A percentile compares a stretch with the other conserved stretches of the same genome.
These are phyloP conservation scores for Phytophthora palmivora DNA, from an alignment of 352 stramenopile species.

Conservation along the genomic window DNA sequence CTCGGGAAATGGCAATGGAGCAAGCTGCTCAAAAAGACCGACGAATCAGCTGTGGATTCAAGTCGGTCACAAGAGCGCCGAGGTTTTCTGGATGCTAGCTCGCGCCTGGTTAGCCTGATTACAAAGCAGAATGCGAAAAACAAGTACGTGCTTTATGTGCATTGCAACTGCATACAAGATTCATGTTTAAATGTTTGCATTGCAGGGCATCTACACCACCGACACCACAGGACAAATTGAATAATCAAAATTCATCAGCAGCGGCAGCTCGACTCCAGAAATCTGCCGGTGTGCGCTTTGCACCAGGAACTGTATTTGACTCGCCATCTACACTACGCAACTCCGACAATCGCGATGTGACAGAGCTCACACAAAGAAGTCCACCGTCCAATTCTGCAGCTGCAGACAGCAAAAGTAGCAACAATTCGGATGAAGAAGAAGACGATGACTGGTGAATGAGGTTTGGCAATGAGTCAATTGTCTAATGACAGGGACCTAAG, in stretches of 20 bases:
- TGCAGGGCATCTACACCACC: constrained; percentile 8
- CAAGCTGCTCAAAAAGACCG: constrained; percentile 57
- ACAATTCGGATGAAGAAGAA: constrained; percentile 30
- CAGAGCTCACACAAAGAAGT: constrained; percentile 27
- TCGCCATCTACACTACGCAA: constrained; percentile 15
- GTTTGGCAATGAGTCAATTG: no score
- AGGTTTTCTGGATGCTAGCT: constrained; percentile 37
- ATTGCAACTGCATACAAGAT: no score
- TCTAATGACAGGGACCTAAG: no score
- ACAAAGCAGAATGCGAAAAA: constrained; percentile 36
- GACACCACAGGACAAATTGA: neutral
- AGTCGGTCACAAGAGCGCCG: constrained; percentile 28
- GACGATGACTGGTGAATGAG: constrained; percentile 42
- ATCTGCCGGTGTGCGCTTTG: constrained; percentile 31
- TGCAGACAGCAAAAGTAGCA: constrained; percentile 4
- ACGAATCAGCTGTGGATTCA: constrained; percentile 15
- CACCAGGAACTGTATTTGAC: constrained; percentile 24
- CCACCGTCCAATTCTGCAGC: constrained; percentile 6
- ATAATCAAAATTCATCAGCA: constrained; percentile 5
- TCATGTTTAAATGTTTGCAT: no score
- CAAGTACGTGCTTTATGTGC: constrained; percentile 20
- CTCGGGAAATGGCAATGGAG: constrained; percentile 76
- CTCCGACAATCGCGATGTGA: constrained; percentile 22
- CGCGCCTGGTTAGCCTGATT: constrained; percentile 38
- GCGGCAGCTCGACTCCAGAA: constrained; percentile 21